Base-by-base conservation (phyloP, 1,284 basidiomycete species). In the Hemileccinum hortonii region DNA sequence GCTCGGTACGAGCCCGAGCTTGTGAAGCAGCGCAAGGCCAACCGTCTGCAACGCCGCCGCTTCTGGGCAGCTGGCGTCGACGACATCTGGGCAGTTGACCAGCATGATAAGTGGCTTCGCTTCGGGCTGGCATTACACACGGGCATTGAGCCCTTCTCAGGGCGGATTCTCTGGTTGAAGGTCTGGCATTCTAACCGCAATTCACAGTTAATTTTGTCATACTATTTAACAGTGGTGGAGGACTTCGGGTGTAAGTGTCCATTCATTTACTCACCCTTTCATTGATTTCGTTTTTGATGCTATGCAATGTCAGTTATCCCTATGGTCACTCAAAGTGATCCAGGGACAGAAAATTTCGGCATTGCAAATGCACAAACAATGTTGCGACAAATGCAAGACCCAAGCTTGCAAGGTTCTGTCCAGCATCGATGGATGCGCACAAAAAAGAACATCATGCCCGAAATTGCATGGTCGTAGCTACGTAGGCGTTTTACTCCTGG, bases 291-390 rank as follows among this genome's bases (percentile, higher is more conserved):
- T n/a, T n/a, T n/a, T n/a, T n/a, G n/a, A n/a, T n/a, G n/a, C n/a
- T n/a, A n/a, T n/a, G n/a, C n/a, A n/a, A 37, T 19, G n/a, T 21
- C 38, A 56, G 54, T 12, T 2, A 41, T 58, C 4, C 56, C 55
- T 0, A 11, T 58, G 35, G 47, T 67, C 0, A 67, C 66, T 0
- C 62, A 67, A 44, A 67, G 68, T 44, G 61, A 69, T 39, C 62
- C 60, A 2, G 62, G 66, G 0, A 54, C 59, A 0, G 65, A 70
- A 42, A 69, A 67, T 24, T 61, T 60, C 29, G 50, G 64, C 0
- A 51, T 67, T 15, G 64, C 66, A 18, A 70, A 70, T 47, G 61
- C 53, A 0, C 66, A 69, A 8, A 63, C 63, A 0, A 49, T 57
- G 33, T 43, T 70, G 0, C 47, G 50, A 0, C 66, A 65, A 15